Conservation (phyloP, 192 early-diverging fungal species). For the Coemansia sp. region DNA sequence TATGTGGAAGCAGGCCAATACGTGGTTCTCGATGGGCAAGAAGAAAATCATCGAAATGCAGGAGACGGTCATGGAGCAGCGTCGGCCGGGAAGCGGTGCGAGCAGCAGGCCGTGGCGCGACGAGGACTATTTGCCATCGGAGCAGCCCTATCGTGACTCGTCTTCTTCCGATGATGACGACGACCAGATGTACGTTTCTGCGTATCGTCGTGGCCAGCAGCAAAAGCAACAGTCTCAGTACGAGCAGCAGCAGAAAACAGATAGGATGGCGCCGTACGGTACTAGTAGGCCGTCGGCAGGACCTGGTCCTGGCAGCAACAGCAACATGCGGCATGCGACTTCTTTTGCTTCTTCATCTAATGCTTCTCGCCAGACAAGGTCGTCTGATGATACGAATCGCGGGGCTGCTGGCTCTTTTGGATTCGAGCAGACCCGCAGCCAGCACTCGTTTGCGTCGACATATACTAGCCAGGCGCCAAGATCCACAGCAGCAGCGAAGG, state of each 20-base stretch:
- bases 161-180: constrained; percentile 41
- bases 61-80: constrained; percentile 42
- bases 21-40: constrained; percentile 56
- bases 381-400: constrained; percentile 16
- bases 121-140: constrained; percentile 12
- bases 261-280: not conserved
- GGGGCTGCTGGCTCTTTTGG: constrained; percentile 3
- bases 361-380: not conserved
- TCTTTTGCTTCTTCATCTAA: too few relatives aligned
- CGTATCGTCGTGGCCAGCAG: constrained; percentile 24
- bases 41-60: constrained; percentile 54
- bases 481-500: not conserved
- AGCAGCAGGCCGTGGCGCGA: constrained; percentile 4
- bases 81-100: constrained; percentile 10
- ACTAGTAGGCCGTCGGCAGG: not conserved
- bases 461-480: not conserved
- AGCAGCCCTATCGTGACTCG: constrained; percentile 30
- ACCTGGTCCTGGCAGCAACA: not conserved
- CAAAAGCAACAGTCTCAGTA: constrained; percentile 2
- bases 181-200: constrained; percentile 25
- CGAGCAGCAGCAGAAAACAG: not conserved
- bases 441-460: not conserved
- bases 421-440: constrained; percentile 5
- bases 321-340: not conserved
- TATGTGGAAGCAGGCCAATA: constrained; percentile 55